These are phyloP conservation scores for Boletus mariae DNA, from an alignment of 1,284 basidiomycete species.

Conservation along the genomic window DNA sequence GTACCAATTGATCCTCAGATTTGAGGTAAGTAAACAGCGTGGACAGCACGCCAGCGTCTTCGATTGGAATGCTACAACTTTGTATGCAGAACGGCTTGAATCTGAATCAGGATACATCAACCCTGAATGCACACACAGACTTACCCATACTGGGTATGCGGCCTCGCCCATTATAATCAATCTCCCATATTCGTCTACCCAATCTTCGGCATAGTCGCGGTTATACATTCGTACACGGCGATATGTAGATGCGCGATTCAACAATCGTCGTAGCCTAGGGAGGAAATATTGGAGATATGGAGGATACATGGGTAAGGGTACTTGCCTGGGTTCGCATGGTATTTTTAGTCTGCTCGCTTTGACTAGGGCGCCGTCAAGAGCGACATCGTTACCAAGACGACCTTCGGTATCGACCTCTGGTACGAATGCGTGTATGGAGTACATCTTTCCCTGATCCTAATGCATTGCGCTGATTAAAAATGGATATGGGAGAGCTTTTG, in stretches of 20 bases:
- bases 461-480: constrained; percentile 6
- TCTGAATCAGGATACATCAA: constrained; percentile 4
- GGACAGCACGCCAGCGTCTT: constrained; percentile 44
- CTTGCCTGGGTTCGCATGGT: constrained; percentile 29
- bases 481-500: not conserved
- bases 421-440: constrained; percentile 24
- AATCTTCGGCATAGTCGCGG: constrained; percentile 31
- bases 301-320: not conserved
- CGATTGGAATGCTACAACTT: constrained; percentile 32
- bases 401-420: constrained; percentile 26
- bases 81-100: constrained; percentile 36
- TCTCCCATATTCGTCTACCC: constrained; percentile 36
- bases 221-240: constrained; percentile 28
- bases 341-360: constrained; percentile 17
- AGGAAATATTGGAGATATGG: not conserved
- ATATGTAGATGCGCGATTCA: constrained; percentile 21
- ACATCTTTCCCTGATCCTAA: constrained; percentile 29
- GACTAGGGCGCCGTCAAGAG: constrained; percentile 19
- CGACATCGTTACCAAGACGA: constrained; percentile 9
- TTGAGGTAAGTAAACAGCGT: constrained; percentile 43
- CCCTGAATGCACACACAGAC: not conserved
- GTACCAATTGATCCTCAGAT: constrained; percentile 37
- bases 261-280: constrained; percentile 27
- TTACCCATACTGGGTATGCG: constrained; percentile 43
- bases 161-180: constrained; percentile 47